phyloP scores from a whole-genome alignment of 192 early-diverging fungal species.

The Entomortierella parvispora region DNA sequence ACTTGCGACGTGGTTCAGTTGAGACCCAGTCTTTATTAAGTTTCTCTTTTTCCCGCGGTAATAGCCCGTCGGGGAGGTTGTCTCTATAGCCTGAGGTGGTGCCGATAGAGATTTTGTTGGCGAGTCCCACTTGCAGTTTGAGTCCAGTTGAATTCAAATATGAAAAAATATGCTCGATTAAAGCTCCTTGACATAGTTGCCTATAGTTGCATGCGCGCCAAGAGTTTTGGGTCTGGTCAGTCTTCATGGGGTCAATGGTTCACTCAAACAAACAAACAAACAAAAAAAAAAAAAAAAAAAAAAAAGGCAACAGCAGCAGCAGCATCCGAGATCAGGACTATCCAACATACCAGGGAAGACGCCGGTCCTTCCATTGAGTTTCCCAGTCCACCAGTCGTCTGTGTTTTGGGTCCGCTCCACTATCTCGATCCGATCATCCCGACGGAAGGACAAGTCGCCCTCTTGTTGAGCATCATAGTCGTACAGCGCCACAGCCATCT shows the following conservation, averaged over 20 bases:
- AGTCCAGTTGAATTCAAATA: too few relatives aligned
- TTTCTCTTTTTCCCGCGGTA: too few relatives aligned
- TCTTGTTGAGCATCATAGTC: conserved; percentile 80
- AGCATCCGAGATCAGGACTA: background rate
- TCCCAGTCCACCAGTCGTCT: conserved; percentile 90
- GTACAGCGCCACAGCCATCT: conserved; percentile 78
- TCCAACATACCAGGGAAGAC: conserved; percentile 78
- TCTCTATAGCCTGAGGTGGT: too few relatives aligned
- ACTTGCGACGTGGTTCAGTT: too few relatives aligned
- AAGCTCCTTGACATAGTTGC: conserved; percentile 34
- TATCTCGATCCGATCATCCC: conserved; percentile 79
- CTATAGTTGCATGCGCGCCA: too few relatives aligned
- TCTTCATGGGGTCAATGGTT: too few relatives aligned
- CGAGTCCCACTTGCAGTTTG: too few relatives aligned
- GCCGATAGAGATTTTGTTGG: too few relatives aligned
- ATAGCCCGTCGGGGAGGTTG: too few relatives aligned
- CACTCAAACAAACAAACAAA: background rate
- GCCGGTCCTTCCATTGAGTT: conserved; percentile 65
- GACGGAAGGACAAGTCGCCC: conserved; percentile 76
- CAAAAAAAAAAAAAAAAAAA: background rate
- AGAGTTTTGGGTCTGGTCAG: too few relatives aligned
- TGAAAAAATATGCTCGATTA: conserved; percentile 10
- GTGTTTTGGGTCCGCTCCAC: conserved; percentile 66
- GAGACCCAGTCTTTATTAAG: too few relatives aligned
- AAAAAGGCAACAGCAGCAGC: background rate